Conservation (phyloP, 148 eudicot species). For the Vaccinium macrocarpon region DNA sequence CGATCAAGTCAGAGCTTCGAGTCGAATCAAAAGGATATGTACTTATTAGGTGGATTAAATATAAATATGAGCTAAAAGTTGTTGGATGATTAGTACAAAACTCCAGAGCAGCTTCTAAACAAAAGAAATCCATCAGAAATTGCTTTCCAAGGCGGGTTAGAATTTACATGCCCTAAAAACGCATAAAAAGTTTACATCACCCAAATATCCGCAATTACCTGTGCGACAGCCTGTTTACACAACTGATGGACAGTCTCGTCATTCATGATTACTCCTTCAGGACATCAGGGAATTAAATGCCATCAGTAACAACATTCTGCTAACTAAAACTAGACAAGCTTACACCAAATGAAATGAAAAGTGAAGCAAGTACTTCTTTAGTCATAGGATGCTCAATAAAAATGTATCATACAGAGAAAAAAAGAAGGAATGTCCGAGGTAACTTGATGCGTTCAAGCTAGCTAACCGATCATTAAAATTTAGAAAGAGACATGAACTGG, state of each 20-base stretch:
- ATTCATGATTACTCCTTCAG: constrained; percentile 90
- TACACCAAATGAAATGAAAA: neutral
- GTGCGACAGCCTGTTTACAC: constrained; percentile 96
- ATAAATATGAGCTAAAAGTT: neutral
- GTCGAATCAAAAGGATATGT: neutral
- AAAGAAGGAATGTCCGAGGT: neutral
- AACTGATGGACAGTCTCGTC: constrained; percentile 96
- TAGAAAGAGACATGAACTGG: neutral
- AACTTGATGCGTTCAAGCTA: constrained; percentile 4
- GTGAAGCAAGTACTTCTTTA: neutral
- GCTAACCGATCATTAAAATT: neutral
- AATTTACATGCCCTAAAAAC: neutral
- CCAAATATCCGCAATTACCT: constrained; percentile 42
- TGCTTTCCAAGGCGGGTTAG: neutral
- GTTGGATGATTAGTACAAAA: neutral
- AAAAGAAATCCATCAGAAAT: neutral
- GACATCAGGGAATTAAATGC: neutral
- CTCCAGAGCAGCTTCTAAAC: neutral
- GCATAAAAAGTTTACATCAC: neutral
- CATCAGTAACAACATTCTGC: neutral
- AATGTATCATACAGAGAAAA: neutral
- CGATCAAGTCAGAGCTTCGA: neutral
- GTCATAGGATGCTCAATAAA: neutral
- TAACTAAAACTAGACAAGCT: neutral
- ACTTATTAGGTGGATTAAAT: neutral